A percentile compares a stretch with the other conserved stretches of the same genome.
Conservation (phyloP, 1,139 yeast genomes). For the Debaryomyces coudertii region DNA sequence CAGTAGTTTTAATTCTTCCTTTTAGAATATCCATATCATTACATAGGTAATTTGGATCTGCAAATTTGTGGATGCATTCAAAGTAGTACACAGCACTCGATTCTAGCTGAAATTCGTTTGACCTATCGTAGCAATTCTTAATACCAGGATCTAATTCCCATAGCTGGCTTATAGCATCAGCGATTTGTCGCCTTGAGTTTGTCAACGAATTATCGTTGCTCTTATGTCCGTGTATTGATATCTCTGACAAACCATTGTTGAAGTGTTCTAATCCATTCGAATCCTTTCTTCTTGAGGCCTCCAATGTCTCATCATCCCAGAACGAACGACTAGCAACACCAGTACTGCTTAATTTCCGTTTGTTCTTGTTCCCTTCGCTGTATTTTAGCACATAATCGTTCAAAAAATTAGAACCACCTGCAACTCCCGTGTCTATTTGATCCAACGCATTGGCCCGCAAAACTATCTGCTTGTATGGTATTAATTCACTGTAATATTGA, state of each 20-base stretch:
- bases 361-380: conserved; percentile 55
- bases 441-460: conserved; percentile 61
- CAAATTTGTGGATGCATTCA: conserved; percentile 64
- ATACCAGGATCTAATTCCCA: conserved; percentile 78
- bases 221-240: conserved; percentile 3
- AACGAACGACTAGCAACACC: conserved; percentile 54
- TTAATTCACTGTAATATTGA: conserved; percentile 47
- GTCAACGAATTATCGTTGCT: conserved; percentile 3
- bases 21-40: conserved; percentile 80
- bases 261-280: conserved; percentile 13
- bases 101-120: conserved; percentile 83
- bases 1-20: conserved; percentile 94
- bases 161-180: conserved; percentile 63
- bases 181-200: conserved; percentile 44
- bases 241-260: conserved; percentile 14
- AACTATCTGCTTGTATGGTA: conserved; percentile 50
- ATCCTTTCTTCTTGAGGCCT: conserved; percentile 7
- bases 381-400: conserved; percentile 68
- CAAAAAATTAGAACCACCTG: conserved; percentile 67
- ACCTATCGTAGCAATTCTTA: conserved; percentile 56
- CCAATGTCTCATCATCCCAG: conserved; percentile 31
- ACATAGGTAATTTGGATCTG: conserved; percentile 67
- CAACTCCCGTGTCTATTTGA: conserved; percentile 65
- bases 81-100: conserved; percentile 80
- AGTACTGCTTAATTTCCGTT: conserved; percentile 56